phyloP scores from a whole-genome alignment of 768 basidiomycete species.

The Hygrophoropsis aurantiaca region DNA sequence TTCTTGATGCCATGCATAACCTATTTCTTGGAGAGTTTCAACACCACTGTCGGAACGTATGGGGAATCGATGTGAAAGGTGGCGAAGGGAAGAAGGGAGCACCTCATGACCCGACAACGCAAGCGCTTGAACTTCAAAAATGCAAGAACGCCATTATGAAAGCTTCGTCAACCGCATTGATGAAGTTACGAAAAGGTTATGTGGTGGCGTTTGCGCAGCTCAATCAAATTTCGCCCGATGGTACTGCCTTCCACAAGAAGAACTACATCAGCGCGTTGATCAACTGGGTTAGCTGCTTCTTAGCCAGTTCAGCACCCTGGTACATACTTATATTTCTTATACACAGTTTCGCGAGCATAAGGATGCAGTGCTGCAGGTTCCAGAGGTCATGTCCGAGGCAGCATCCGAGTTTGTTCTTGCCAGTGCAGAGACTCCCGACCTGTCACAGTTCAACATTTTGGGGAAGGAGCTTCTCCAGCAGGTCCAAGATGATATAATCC shows the following conservation, averaged over 20 bases:
- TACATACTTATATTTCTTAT: not conserved
- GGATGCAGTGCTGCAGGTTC: not conserved
- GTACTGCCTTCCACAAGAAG: not conserved
- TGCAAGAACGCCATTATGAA: not conserved
- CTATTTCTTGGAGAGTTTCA: conserved; percentile 33
- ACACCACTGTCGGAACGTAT: conserved; percentile 30
- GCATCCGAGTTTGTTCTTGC: not conserved
- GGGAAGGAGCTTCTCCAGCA: conserved; percentile 11
- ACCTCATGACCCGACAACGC: conserved; percentile 4
- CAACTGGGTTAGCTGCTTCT: not conserved
- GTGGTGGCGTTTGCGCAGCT: not conserved
- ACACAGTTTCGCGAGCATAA: not conserved
- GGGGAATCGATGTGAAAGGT: conserved; percentile 17
- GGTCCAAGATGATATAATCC: not conserved
- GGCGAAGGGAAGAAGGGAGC: conserved; percentile 6
- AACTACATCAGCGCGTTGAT: not conserved
- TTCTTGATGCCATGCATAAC: conserved; percentile 43
- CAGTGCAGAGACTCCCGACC: not conserved
- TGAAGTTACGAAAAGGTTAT: not conserved
- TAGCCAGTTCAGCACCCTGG: not conserved
- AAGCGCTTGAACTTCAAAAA: not conserved
- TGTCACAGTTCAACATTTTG: conserved; percentile 4
- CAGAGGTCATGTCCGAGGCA: not conserved
- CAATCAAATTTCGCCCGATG: not conserved
- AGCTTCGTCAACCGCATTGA: not conserved